phyloP scores from a whole-genome alignment of 345 rosid genomes.

The Leavenworthia alabamica region DNA sequence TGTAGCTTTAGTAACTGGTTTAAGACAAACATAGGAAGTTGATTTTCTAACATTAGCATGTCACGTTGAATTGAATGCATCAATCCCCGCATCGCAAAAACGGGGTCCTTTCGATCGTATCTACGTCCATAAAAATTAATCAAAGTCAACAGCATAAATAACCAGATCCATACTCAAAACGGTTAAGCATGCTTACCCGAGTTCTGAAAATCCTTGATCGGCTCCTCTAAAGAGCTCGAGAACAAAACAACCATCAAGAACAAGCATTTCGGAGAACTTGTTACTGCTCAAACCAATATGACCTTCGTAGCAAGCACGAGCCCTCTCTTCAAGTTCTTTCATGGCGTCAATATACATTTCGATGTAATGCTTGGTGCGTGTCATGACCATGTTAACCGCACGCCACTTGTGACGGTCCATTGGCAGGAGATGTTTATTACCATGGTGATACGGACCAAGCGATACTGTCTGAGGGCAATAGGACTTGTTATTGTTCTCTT shows the following conservation, averaged over 20 bases:
- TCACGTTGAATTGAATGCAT: slow-evolving; percentile 88
- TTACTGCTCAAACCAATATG: slow-evolving; percentile 43
- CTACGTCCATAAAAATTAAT: neutral
- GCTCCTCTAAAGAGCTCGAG: slow-evolving; percentile 73
- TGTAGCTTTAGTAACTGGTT: slow-evolving; percentile 62
- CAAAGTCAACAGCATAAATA: neutral
- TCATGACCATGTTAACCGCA: slow-evolving; percentile 52
- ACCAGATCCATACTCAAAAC: too few relatives aligned
- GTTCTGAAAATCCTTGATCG: slow-evolving; percentile 48
- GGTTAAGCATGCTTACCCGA: slow-evolving; percentile 33
- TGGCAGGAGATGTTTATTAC: slow-evolving; percentile 51
- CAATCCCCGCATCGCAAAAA: slow-evolving; percentile 69
- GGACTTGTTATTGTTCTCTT: slow-evolving; percentile 57
- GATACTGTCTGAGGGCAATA: slow-evolving; percentile 70
- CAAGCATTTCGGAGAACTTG: slow-evolving; percentile 67
- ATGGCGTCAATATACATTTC: slow-evolving; percentile 50
- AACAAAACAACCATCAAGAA: slow-evolving; percentile 71
- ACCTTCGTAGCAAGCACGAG: slow-evolving; percentile 67
- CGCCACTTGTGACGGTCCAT: slow-evolving; percentile 91
- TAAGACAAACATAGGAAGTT: slow-evolving; percentile 66
- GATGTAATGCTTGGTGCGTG: slow-evolving; percentile 46
- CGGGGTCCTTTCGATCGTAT: slow-evolving; percentile 68
- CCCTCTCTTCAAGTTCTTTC: slow-evolving; percentile 59
- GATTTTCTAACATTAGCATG: slow-evolving; percentile 90
- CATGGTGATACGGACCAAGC: slow-evolving; percentile 78